Evolutionary conservation across 371 early-diverging fungal species (phyloP).

Genomic region (Circinella umbellata): DNA sequence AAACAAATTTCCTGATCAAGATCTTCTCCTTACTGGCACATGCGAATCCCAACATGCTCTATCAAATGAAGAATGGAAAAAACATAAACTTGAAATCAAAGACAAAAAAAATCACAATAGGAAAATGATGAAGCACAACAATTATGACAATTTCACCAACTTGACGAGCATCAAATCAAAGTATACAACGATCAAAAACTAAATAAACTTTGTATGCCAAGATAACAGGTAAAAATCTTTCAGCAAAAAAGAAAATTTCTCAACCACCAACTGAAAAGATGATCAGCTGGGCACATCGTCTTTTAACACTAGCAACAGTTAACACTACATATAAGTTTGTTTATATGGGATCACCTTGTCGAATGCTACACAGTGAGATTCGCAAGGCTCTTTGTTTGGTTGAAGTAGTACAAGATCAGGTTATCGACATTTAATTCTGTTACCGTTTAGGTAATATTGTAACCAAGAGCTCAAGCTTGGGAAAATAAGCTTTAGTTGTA

Average conservation of each 20-base stretch:
- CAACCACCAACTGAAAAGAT: neutral
- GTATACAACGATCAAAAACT: neutral
- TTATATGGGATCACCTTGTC: neutral
- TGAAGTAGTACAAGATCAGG: neutral
- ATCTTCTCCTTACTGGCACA: neutral
- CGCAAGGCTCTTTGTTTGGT: neutral
- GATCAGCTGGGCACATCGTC: neutral
- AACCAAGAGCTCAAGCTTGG: too few species aligned
- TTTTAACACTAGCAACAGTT: slow-evolving; percentile 1
- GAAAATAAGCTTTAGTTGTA: too few species aligned
- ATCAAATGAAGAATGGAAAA: neutral
- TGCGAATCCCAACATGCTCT: neutral
- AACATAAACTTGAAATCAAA: neutral
- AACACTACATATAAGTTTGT: slow-evolving; percentile 5
- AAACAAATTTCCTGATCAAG: neutral
- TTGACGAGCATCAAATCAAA: neutral
- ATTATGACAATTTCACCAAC: neutral
- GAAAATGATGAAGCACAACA: neutral
- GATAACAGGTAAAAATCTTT: neutral
- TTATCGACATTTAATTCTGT: slow-evolving; percentile 17
- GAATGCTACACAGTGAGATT: slow-evolving; percentile 3
- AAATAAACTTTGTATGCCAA: neutral
- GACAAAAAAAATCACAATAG: neutral
- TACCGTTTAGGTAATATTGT: too few species aligned
- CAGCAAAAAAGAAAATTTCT: neutral